Base-by-base conservation (phyloP, 257 asterid genomes). In the Capsicum pubescens region DNA sequence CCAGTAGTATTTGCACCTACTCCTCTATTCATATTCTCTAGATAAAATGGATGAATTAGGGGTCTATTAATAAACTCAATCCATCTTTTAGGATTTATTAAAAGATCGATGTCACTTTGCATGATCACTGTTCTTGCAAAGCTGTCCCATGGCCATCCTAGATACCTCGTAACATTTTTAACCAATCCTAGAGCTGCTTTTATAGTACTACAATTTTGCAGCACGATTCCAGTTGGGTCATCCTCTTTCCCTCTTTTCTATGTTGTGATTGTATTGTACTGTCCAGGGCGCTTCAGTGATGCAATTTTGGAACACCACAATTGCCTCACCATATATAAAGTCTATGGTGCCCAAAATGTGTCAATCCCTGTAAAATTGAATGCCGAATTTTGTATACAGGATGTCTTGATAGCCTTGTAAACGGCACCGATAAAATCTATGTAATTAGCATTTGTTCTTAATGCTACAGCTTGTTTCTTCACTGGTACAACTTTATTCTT, bases 81-180 rank as follows among this genome's bases (percentile, higher is more conserved):
- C 83, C 86, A 86, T 0, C 85, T 86, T 0, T 10, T 3, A 9
- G 79, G 72, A 16, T 59, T 60, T n/a, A 83, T 80, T 1, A 58
- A 10, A 50, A 5, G 9, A 3, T 60, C 86, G 2, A 84, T 26
- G 6, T 7, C 44, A 14, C 74, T 35, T 9, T 82, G 55, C 76
- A 67, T 36, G 17, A 78, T 11, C 0, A 87, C 83, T 2, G 46
- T 46, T 3, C 81, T 78, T 7, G 86, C 16, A 7, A 6, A 82
- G 8, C 19, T 9, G 0, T 42, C 50, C 86, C 89, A 84, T 0
- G 89, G 87, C 36, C 89, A 55, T 2, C 89, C 89, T 9, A 87
- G 44, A 48, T 63, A 67, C n/a, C 74, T 78, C 11, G 16, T 9
- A n/a, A 4, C 6, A 0, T 15, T 9, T 21, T 21, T 63, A 0